Percentiles rank a stretch among this genome's conserved stretches.
Evolutionary conservation across 2,329 filamentous ascomycete species (phyloP).

Genomic region (Phyllosticta ampelicida): DNA sequence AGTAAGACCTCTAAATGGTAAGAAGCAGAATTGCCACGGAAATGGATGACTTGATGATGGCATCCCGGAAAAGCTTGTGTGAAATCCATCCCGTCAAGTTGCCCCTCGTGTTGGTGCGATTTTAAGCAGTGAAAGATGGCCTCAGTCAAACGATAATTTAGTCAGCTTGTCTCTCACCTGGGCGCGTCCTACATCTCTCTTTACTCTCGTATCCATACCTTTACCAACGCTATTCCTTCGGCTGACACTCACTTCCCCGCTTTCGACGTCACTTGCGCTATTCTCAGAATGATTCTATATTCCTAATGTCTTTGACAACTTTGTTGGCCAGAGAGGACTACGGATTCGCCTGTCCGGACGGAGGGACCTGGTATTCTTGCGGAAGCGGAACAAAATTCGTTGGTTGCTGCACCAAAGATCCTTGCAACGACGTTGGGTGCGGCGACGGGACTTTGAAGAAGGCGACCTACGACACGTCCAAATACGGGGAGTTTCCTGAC

Average conservation of each 20-base stretch:
- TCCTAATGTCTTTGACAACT: neutral
- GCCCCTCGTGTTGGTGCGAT: neutral
- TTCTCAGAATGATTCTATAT: neutral
- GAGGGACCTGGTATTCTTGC: constrained; percentile 28
- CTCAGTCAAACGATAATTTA: neutral
- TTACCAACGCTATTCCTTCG: neutral
- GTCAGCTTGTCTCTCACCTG: neutral
- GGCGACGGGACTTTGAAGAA: constrained; percentile 22
- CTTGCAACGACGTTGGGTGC: constrained; percentile 28
- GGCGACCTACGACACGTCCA: constrained; percentile 23
- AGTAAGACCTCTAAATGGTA: neutral
- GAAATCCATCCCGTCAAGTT: neutral
- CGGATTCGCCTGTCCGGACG: constrained; percentile 24
- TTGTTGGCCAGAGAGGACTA: constrained; percentile 13
- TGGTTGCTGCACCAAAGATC: constrained; percentile 30
- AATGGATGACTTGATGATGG: neutral
- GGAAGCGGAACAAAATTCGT: constrained; percentile 24
- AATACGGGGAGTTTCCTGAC: constrained; percentile 22
- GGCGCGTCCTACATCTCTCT: neutral
- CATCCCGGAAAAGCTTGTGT: neutral
- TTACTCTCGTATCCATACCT: neutral
- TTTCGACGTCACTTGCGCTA: neutral
- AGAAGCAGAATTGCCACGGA: neutral
- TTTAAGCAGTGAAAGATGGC: neutral
- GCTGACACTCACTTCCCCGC: neutral